phyloP scores from a whole-genome alignment of 73 alveolate genomes.

The Uronychia binucleata region DNA sequence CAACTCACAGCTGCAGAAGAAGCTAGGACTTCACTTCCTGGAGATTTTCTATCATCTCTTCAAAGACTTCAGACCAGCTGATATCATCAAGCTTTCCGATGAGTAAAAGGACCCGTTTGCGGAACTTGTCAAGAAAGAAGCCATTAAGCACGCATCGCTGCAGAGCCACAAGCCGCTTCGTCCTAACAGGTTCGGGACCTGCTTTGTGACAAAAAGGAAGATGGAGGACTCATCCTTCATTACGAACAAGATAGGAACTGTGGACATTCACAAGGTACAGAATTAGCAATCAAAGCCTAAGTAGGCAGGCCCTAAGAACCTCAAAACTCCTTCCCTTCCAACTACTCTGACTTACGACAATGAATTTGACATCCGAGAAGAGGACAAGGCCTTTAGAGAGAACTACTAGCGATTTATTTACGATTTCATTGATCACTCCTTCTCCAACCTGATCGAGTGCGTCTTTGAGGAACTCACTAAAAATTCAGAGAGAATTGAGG shows the following conservation, averaged over 20 bases:
- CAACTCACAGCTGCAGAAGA: slow-evolving; percentile 51
- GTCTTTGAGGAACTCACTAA: slow-evolving; percentile 57
- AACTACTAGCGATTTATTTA: not conserved
- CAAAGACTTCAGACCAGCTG: slow-evolving; percentile 70
- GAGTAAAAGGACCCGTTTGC: slow-evolving; percentile 11
- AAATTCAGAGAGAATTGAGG: slow-evolving; percentile 58
- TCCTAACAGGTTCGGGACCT: slow-evolving; percentile 33
- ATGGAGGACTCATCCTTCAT: not conserved
- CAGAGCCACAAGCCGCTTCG: slow-evolving; percentile 7
- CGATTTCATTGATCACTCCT: slow-evolving; percentile 70
- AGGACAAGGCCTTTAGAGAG: not conserved
- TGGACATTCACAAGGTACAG: not conserved
- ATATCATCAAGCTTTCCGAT: slow-evolving; percentile 17
- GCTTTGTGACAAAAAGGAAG: not conserved
- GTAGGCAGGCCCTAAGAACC: not conserved
- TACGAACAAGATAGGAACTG: not conserved
- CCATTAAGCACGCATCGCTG: not conserved
- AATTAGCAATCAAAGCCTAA: not conserved
- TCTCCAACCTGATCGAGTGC: slow-evolving; percentile 60
- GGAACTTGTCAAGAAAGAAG: slow-evolving; percentile 6
- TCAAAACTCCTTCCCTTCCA: too few relatives aligned
- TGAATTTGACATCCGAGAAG: not conserved
- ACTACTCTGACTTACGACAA: not conserved
- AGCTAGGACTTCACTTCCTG: slow-evolving; percentile 61
- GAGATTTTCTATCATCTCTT: slow-evolving; percentile 68